Evolutionary conservation across 179 eudicot species (phyloP), one percentile per base, ranked within the genome.

Genomic region (Actinidia polygama): DNA sequence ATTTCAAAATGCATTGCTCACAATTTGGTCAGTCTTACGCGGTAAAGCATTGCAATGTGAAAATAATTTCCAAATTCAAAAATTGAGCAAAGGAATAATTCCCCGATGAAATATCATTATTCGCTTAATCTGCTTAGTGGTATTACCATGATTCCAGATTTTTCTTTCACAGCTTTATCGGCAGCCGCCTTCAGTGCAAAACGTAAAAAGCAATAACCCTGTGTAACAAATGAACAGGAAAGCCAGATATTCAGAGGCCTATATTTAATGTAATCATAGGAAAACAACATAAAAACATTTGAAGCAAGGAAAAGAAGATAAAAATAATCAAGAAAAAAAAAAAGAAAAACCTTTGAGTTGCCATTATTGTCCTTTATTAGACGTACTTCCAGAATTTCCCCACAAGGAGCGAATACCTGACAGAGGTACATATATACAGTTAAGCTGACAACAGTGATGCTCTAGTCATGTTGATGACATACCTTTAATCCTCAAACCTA

Each of bases 181-280:
- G 94, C 95, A 83, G 91, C 91, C 81, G 90, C 90, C 84, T 89
- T 92, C 5, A 82, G 89, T 66, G 88, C 84, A 79, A 92, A 92
- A 2, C 93, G 90, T 54, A 90, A 73, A 84, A 93, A 93, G 87
- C 94, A 85, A 75, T 82, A 93, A 16, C 97, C 97, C 97, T 91
- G 80, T 5, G 82, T 23, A 83, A 61, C 71, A 79, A 21, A 71
- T 61, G n/a, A 63, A n/a, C 36, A 40, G 16, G 63, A 78, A 62
- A 51, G 53, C 5, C 73, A 68, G 63, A 62, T 61, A n/a, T 47
- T 21, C 55, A 14, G 47, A 61, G 49, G 58, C 21, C 14, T 4
- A 10, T 24, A 46, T 21, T 21, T 49, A 24, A 24, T 19, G 70
- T 23, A 21, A 12, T 73, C 36, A 36, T 12, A 21, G 30, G 23